A percentile compares a stretch with the other conserved stretches of the same genome.
phyloP scores from a whole-genome alignment of 1,139 yeast genomes.

The Diutina mesorugosa region DNA sequence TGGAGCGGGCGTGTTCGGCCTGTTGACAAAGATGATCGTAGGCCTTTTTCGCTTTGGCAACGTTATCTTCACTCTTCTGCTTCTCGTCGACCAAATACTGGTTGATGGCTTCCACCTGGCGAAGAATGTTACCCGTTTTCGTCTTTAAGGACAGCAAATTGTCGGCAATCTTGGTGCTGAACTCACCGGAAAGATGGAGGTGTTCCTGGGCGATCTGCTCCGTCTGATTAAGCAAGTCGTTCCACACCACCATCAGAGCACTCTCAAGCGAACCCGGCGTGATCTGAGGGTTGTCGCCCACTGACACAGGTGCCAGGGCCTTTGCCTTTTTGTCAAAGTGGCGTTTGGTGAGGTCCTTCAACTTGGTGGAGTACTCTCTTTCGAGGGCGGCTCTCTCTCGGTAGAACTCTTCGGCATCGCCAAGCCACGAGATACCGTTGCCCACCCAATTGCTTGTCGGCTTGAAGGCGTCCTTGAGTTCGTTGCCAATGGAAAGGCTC shows the following conservation, averaged over 20 bases:
- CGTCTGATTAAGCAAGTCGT: conserved; percentile 73
- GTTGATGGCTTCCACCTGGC: conserved; percentile 45
- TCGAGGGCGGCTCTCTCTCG: conserved; percentile 73
- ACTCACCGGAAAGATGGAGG: conserved; percentile 44
- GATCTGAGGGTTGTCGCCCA: conserved; percentile 81
- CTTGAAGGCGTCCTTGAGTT: conserved; percentile 67
- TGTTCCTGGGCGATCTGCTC: conserved; percentile 69
- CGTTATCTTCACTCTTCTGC: conserved; percentile 48
- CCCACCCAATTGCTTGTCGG: conserved; percentile 65
- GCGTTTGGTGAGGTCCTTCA: conserved; percentile 52
- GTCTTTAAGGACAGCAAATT: conserved; percentile 43
- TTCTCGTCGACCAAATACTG: conserved; percentile 46
- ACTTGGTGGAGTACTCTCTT: conserved; percentile 63
- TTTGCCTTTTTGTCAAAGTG: conserved; percentile 71
- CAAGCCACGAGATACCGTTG: conserved; percentile 62
- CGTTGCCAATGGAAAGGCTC: conserved; percentile 40
- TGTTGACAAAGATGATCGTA: conserved; percentile 73
- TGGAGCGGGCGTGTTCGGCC: conserved; percentile 72
- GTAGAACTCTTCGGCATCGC: conserved; percentile 73
- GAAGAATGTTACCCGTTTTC: conserved; percentile 41
- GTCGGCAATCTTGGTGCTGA: conserved; percentile 48
- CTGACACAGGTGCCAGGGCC: conserved; percentile 55
- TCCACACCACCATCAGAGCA: conserved; percentile 93
- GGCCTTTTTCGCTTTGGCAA: conserved; percentile 54
- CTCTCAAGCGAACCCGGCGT: conserved; percentile 94